Conservation (phyloP, 1,139 yeast genomes). For the Taphrina deformans region DNA sequence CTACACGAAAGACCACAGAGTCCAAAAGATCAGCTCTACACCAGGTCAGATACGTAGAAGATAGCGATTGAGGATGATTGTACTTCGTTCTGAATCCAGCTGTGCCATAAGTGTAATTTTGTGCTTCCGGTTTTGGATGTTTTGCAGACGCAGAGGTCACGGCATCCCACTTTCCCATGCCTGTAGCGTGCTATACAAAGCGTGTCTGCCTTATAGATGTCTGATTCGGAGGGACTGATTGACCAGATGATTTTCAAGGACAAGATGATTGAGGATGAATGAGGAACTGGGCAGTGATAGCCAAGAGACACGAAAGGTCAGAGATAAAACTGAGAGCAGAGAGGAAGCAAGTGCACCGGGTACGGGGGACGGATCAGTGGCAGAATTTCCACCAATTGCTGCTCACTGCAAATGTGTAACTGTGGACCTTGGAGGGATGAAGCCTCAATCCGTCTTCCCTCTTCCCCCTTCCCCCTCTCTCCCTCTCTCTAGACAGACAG, state of each 20-base stretch:
- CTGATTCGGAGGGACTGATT: too few relatives aligned
- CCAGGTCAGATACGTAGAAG: not conserved
- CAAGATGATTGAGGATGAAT: not conserved
- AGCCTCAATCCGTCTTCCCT: not conserved
- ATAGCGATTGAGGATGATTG: not conserved
- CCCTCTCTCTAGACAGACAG: too few relatives aligned
- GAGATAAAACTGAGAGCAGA: not conserved
- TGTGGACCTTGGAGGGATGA: constrained; percentile 1
- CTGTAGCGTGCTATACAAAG: too few relatives aligned
- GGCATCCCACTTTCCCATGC: constrained; percentile 5
- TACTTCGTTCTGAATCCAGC: constrained; percentile 86
- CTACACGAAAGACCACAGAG: constrained; percentile 81
- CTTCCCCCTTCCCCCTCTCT: too few relatives aligned
- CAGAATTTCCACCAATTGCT: not conserved
- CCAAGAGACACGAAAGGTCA: not conserved
- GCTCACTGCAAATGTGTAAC: not conserved
- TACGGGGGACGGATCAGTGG: not conserved
- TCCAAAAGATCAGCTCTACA: constrained; percentile 60
- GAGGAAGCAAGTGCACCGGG: not conserved
- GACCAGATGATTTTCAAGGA: too few relatives aligned
- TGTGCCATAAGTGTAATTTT: constrained; percentile 74
- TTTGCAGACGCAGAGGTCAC: constrained; percentile 13
- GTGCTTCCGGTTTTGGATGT: constrained; percentile 47
- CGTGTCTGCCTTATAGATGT: too few relatives aligned
- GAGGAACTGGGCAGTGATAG: not conserved